Conservation (phyloP, 2,329 filamentous ascomycete genomes). For the Lachnellula occidentalis region DNA sequence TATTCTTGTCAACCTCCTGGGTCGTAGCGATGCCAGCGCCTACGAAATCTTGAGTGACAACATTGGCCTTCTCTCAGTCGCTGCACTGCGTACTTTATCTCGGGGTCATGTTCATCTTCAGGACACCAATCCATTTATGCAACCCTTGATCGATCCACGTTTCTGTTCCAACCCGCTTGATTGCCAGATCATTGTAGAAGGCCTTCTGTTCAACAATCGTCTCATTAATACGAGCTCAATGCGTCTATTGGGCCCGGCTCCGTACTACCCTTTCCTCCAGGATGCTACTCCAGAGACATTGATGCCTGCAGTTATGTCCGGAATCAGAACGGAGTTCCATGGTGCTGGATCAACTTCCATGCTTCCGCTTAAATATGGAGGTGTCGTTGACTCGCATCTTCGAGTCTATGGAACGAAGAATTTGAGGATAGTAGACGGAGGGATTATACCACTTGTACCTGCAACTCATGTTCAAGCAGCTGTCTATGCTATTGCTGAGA, state of each 20-base stretch:
- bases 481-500: slow-evolving; percentile 25
- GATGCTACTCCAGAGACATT: slow-evolving; percentile 16
- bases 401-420: slow-evolving; percentile 25
- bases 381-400: slow-evolving; percentile 24
- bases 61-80: slow-evolving; percentile 20
- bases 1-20: slow-evolving; percentile 15
- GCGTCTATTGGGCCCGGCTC: slow-evolving; percentile 14
- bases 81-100: slow-evolving; percentile 48
- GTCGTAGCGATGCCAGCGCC: slow-evolving; percentile 17
- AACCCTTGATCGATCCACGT: slow-evolving; percentile 42
- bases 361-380: slow-evolving; percentile 20
- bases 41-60: slow-evolving; percentile 25
- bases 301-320: slow-evolving; percentile 15
- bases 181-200: slow-evolving; percentile 19
- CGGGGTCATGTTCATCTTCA: slow-evolving; percentile 53
- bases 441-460: slow-evolving; percentile 22
- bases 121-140: slow-evolving; percentile 34
- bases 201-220: slow-evolving; percentile 22
- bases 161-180: slow-evolving; percentile 25
- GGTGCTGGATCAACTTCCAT: slow-evolving; percentile 23
- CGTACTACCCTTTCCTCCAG: slow-evolving; percentile 21
- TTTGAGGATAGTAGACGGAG: slow-evolving; percentile 24
- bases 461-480: slow-evolving; percentile 20
- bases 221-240: slow-evolving; percentile 21
- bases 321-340: slow-evolving; percentile 24